phyloP scores from a whole-genome alignment of 2,329 filamentous ascomycete species.

The Raffaelea arxii region DNA sequence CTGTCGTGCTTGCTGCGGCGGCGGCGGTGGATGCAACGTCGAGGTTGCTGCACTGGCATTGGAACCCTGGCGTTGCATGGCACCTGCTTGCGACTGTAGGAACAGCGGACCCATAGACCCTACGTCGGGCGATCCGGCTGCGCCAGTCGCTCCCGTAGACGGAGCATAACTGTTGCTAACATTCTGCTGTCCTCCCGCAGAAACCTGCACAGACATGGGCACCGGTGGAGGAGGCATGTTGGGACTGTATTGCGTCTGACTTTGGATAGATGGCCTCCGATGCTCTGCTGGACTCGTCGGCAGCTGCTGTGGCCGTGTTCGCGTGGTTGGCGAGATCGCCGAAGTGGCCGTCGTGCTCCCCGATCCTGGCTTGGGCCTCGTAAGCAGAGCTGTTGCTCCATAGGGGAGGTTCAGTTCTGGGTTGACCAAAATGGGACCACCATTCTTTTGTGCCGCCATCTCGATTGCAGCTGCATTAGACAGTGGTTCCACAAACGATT shows the following conservation, averaged over 20 bases:
- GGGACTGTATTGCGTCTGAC: no score
- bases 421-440: constrained; percentile 22
- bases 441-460: constrained; percentile 19
- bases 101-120: background rate
- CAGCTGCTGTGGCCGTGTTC: background rate
- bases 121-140: no score
- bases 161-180: constrained; percentile 7
- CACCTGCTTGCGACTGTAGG: background rate
- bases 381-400: constrained; percentile 27
- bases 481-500: background rate
- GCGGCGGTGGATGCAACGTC: background rate
- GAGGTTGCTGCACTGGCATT: background rate
- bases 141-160: background rate
- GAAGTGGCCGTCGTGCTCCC: background rate
- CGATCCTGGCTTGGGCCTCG: constrained; percentile 19
- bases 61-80: background rate
- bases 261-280: no score
- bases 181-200: background rate
- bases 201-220: background rate
- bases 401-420: constrained; percentile 28
- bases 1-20: background rate
- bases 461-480: constrained; percentile 18
- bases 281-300: no score
- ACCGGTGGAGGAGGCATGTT: background rate
- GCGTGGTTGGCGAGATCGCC: no score